Evolutionary conservation across 306 rosid genomes (phyloP).

Genomic region (Castanea mollissima): DNA sequence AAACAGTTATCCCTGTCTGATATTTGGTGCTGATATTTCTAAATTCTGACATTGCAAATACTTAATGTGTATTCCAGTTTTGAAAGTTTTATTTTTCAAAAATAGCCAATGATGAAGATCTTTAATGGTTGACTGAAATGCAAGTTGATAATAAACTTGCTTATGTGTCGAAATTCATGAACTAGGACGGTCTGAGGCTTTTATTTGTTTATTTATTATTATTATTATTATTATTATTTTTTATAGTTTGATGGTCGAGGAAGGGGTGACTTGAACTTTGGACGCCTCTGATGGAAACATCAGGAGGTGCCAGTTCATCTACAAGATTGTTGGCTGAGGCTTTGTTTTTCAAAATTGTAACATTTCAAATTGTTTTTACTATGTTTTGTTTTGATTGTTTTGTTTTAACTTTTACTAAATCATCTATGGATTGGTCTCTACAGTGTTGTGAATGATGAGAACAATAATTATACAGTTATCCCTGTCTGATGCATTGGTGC

Average conservation of each 20-base stretch:
- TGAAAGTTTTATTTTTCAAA: neutral
- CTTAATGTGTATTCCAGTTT: too few species aligned
- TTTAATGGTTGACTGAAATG: constrained; percentile 28
- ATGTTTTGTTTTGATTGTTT: too few species aligned
- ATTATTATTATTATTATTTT: too few species aligned
- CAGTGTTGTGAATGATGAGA: constrained; percentile 56
- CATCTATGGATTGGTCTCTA: neutral
- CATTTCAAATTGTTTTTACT: too few species aligned
- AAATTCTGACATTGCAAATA: too few species aligned
- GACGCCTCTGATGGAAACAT: too few species aligned
- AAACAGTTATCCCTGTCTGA: constrained; percentile 7
- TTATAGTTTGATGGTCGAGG: too few species aligned
- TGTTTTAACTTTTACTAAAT: neutral
- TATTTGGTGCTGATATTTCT: constrained; percentile 18
- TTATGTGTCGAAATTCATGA: constrained; percentile 44
- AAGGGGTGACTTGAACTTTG: too few species aligned
- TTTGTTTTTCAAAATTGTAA: too few species aligned
- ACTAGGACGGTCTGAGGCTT: constrained; percentile 99
- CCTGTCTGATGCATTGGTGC: constrained; percentile 70
- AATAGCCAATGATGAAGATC: constrained; percentile 55
- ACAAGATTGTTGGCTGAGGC: too few species aligned
- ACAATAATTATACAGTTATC: constrained; percentile 60
- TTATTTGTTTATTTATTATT: neutral
- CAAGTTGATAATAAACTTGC: constrained; percentile 29
- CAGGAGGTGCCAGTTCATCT: too few species aligned